Base-by-base conservation (phyloP, 2,329 filamentous ascomycete species). In the Didymella pinodella region DNA sequence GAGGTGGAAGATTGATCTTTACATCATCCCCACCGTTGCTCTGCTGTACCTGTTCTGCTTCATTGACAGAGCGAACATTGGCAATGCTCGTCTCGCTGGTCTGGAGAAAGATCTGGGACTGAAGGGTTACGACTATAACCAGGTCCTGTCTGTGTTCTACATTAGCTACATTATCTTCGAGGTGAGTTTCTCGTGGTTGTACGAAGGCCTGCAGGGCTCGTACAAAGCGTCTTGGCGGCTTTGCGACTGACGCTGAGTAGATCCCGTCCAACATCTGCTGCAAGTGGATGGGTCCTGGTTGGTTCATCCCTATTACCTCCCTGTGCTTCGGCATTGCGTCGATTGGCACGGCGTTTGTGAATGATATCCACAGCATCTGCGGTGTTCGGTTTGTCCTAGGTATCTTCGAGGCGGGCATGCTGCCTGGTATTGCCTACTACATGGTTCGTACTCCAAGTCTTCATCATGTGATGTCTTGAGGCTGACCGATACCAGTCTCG, bases 41-140 rank as follows among this genome's bases (percentile, higher is more conserved):
- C 57, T 90, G 0, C 77, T 91, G 3, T 91, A 91, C 66, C 81
- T 91, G 0, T 90, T 91, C 68, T 90, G 88, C 76, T 91, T 90
- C 75, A 90, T 91, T 63, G 89, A 91, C 66, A 83, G 89, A n/a
- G 87, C 88, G 25, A 91, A 91, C 61, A 88, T 92, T 36, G 89
- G 88, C n/a, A 91, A 91, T 72, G 88, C 88, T 2, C 84, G 83
- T 62, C 78, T 91, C 18, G 88, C 88, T 3, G 88, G 88, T 0
- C 78, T 91, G 20, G 86, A 89, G 54, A 80, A 78, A 32, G 88
- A 90, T 51, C 81, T 92, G 0, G 71, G 78, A 0, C 75, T 92
- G 54, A 75, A 71, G 12, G 83, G 83, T 26, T 86, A 89, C 69
- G 88, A 90, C 70, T 92, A 91, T 79, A 92, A 92, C 69, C 77